These are phyloP conservation scores for Clonostachys solani DNA, from an alignment of 2,329 filamentous ascomycete genomes.

Conservation along the genomic window DNA sequence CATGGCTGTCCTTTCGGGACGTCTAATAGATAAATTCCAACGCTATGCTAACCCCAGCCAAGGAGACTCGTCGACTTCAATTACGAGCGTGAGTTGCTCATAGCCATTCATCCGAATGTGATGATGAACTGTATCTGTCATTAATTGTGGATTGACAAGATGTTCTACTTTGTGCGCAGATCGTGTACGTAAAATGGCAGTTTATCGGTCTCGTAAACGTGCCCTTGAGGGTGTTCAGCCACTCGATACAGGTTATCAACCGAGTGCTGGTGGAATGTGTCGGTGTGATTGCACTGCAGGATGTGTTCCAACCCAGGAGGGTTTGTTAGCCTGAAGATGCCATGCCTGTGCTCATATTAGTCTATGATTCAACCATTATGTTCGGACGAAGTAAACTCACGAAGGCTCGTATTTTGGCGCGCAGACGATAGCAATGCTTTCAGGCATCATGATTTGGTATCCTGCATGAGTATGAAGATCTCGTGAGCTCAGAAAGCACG, in stretches of 20 bases:
- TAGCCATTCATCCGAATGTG: too few relatives aligned
- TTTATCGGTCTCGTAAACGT: slow-evolving; percentile 65
- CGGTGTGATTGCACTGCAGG: slow-evolving; percentile 69
- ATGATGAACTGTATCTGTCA: too few relatives aligned
- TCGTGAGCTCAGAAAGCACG: slow-evolving; percentile 94
- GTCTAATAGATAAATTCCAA: too few relatives aligned
- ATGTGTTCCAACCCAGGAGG: slow-evolving; percentile 88
- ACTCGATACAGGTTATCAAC: slow-evolving; percentile 73
- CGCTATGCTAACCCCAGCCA: too few relatives aligned
- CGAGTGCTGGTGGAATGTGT: slow-evolving; percentile 76
- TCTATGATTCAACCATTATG: not conserved
- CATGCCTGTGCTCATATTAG: slow-evolving; percentile 56
- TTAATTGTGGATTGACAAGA: not conserved
- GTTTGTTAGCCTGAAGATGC: slow-evolving; percentile 89
- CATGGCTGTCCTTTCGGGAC: too few relatives aligned
- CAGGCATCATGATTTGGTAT: slow-evolving; percentile 94
- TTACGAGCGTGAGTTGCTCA: too few relatives aligned
- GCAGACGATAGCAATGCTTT: slow-evolving; percentile 96
- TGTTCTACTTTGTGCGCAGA: slow-evolving; percentile 26
- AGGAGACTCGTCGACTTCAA: too few relatives aligned
- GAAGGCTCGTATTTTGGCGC: slow-evolving; percentile 75
- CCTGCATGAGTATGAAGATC: slow-evolving; percentile 92
- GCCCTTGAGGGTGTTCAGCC: slow-evolving; percentile 60
- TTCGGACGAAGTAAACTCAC: slow-evolving; percentile 41
- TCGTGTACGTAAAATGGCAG: slow-evolving; percentile 58